phyloP scores from a whole-genome alignment of 1,284 basidiomycete species.

The Exobasidium rhododendri region DNA sequence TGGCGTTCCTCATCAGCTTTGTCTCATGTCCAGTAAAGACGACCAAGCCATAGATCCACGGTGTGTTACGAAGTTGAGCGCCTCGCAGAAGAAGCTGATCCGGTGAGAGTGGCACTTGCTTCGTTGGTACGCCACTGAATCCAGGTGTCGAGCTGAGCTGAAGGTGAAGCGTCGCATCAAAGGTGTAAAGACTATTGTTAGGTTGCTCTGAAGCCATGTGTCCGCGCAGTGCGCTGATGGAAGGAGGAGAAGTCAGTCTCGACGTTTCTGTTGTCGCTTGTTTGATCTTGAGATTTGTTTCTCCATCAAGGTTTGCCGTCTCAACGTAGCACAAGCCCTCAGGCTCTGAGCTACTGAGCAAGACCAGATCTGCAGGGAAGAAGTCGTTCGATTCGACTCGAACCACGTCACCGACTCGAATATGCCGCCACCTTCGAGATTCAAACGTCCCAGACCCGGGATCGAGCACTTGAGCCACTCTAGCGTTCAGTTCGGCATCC shows the following conservation, averaged over 20 bases:
- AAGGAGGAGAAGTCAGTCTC: conserved; percentile 70
- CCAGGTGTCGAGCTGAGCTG: conserved; percentile 42
- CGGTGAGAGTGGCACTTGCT: conserved; percentile 76
- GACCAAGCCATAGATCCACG: conserved; percentile 90
- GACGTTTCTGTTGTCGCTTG: conserved; percentile 84
- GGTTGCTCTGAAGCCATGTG: conserved; percentile 89
- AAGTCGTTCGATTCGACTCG: conserved; percentile 87
- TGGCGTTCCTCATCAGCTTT: conserved; percentile 89
- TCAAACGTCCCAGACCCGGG: conserved; percentile 67
- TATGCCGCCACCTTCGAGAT: conserved; percentile 79
- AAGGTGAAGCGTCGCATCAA: conserved; percentile 71
- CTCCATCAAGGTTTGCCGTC: conserved; percentile 94
- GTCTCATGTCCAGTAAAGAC: conserved; percentile 98
- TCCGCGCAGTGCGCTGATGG: conserved; percentile 73
- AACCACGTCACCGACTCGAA: conserved; percentile 86
- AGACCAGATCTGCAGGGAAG: conserved; percentile 89
- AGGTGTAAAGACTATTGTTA: conserved; percentile 96
- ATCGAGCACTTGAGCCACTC: conserved; percentile 72
- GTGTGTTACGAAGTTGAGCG: conserved; percentile 91
- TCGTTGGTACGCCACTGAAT: conserved; percentile 46
- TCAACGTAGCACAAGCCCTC: conserved; percentile 97
- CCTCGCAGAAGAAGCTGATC: conserved; percentile 92
- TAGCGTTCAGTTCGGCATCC: conserved; percentile 85
- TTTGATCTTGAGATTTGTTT: conserved; percentile 99
- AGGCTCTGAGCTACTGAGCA: conserved; percentile 86